Evolutionary conservation across 2,329 filamentous ascomycete genomes (phyloP).

Genomic region (Keithomyces neogunnii): DNA sequence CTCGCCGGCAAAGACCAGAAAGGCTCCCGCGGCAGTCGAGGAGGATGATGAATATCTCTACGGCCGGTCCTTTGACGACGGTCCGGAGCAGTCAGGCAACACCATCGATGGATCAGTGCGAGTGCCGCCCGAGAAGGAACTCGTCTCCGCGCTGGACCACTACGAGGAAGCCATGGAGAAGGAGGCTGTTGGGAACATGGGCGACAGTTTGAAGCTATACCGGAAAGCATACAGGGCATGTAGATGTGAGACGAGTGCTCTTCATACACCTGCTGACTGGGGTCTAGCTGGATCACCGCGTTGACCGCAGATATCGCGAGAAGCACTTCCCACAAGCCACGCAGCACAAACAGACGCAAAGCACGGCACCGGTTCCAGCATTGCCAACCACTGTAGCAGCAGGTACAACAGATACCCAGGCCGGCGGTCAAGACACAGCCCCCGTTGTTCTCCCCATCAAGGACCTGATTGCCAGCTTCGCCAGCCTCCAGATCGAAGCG

Average conservation of each 20-base stretch:
- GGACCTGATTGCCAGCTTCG: constrained; percentile 71
- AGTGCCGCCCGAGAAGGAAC: constrained; percentile 31
- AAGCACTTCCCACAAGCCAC: constrained; percentile 70
- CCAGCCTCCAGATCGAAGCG: constrained; percentile 58
- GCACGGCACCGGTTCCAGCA: constrained; percentile 12
- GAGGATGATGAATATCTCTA: constrained; percentile 8
- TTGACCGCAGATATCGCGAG: constrained; percentile 80
- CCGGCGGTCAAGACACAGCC: constrained; percentile 18
- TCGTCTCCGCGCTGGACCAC: constrained; percentile 76
- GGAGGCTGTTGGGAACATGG: constrained; percentile 75
- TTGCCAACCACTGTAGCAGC: neutral
- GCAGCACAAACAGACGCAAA: constrained; percentile 34
- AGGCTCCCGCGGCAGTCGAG: neutral
- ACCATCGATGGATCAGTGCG: constrained; percentile 10
- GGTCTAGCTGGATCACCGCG: constrained; percentile 65
- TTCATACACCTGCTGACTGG: neutral
- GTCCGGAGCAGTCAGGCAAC: constrained; percentile 6
- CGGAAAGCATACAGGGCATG: constrained; percentile 77
- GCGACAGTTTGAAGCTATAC: constrained; percentile 82
- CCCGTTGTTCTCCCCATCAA: constrained; percentile 44
- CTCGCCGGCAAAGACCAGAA: neutral
- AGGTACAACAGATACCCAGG: constrained; percentile 18
- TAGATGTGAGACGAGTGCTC: neutral
- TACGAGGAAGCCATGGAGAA: constrained; percentile 88
- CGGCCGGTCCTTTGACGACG: constrained; percentile 11